phyloP scores from a whole-genome alignment of 2,329 filamentous ascomycete genomes.

The Fonsecaea nubica region DNA sequence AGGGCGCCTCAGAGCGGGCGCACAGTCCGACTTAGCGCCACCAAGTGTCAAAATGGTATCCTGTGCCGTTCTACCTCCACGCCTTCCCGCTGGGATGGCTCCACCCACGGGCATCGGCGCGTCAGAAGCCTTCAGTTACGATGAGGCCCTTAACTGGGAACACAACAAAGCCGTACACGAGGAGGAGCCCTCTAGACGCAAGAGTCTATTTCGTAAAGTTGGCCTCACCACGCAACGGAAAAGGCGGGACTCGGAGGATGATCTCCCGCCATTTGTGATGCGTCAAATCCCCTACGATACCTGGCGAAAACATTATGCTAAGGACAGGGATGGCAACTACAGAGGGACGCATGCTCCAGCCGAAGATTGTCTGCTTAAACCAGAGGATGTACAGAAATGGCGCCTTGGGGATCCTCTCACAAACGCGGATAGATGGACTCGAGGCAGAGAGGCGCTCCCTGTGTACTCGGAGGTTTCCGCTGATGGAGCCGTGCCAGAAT shows the following conservation, averaged over 20 bases:
- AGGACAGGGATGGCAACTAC: constrained; percentile 37
- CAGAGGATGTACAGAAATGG: constrained; percentile 37
- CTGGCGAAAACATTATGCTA: constrained; percentile 39
- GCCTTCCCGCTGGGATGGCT: constrained; percentile 26
- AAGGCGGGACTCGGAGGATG: constrained; percentile 18
- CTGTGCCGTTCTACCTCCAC: constrained; percentile 36
- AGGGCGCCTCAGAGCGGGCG: constrained; percentile 21
- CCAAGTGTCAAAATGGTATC: constrained; percentile 30
- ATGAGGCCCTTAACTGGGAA: constrained; percentile 33
- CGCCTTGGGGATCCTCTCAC: constrained; percentile 33
- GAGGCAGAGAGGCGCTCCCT: constrained; percentile 32
- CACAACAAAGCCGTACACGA: constrained; percentile 26
- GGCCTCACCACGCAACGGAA: constrained; percentile 33
- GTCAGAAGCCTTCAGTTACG: constrained; percentile 24
- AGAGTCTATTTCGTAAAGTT: constrained; percentile 31
- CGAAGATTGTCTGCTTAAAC: constrained; percentile 37
- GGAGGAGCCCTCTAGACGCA: constrained; percentile 22
- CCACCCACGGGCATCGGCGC: constrained; percentile 32
- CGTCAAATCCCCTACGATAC: constrained; percentile 36
- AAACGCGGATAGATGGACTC: constrained; percentile 34
- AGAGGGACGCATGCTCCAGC: constrained; percentile 35
- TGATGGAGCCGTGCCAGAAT: constrained; percentile 25
- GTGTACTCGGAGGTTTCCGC: constrained; percentile 33
- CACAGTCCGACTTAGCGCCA: constrained; percentile 29
- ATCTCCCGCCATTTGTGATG: constrained; percentile 33